These are phyloP conservation scores for Aegilops bicornis DNA, from an alignment of 176 grass and related monocot genomes.

Conservation along the genomic window DNA sequence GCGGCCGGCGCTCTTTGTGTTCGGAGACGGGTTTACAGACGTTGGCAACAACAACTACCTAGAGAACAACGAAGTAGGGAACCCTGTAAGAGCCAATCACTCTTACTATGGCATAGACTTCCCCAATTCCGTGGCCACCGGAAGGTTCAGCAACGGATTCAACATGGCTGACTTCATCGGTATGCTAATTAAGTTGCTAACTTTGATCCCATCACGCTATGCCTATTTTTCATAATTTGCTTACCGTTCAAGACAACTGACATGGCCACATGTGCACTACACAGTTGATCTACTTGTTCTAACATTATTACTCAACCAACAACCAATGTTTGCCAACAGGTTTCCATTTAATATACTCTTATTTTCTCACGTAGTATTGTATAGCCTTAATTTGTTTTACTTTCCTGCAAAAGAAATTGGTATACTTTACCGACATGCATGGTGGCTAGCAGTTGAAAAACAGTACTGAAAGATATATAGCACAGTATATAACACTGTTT, in stretches of 20 bases:
- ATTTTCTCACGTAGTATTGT: neutral
- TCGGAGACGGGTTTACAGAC: slow-evolving; percentile 26
- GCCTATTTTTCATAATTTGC: neutral
- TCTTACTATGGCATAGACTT: slow-evolving; percentile 46
- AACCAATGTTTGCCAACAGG: neutral
- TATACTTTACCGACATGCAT: too few relatives aligned
- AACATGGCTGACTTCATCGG: slow-evolving; percentile 47
- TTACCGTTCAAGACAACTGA: neutral
- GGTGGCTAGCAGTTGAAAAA: too few relatives aligned
- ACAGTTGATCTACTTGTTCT: neutral
- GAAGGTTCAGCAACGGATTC: slow-evolving; percentile 60
- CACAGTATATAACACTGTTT: too few relatives aligned
- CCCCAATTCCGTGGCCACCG: slow-evolving; percentile 21
- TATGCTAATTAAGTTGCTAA: neutral
- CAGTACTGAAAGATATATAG: too few relatives aligned
- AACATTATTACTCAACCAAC: neutral
- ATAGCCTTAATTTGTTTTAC: too few relatives aligned
- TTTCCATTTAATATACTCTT: neutral
- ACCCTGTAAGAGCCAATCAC: neutral
- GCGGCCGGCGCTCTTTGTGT: slow-evolving; percentile 26
- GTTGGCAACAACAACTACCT: slow-evolving; percentile 45
- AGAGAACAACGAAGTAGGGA: neutral
- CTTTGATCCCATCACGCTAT: neutral
- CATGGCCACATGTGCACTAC: neutral
- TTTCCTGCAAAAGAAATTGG: too few relatives aligned